Percentiles rank a stretch among this genome's conserved stretches.
These are phyloP conservation scores for Phyllosticta capitalensis DNA, from an alignment of 2,329 filamentous ascomycete genomes.

Conservation along the genomic window DNA sequence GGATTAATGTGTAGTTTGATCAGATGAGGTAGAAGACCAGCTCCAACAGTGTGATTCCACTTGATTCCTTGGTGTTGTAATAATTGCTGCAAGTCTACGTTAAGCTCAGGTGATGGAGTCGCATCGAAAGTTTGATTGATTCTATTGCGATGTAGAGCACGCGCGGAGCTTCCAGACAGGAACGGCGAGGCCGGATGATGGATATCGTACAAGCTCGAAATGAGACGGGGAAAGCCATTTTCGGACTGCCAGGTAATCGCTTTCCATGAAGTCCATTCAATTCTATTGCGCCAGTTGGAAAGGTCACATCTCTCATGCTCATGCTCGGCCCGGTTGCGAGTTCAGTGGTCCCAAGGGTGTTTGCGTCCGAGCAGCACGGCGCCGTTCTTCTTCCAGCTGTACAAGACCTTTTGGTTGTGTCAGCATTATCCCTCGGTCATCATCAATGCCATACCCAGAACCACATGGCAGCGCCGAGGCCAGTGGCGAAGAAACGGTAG, in stretches of 20 bases:
- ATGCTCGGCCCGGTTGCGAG: not conserved
- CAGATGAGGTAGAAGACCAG: too few species aligned
- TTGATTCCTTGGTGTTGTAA: not conserved
- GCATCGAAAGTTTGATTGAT: not conserved
- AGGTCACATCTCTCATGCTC: not conserved
- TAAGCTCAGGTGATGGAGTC: not conserved
- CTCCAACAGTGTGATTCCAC: not conserved
- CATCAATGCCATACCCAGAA: slow-evolving; percentile 69
- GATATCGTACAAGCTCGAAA: not conserved
- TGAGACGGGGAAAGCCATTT: not conserved
- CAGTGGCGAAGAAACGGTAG: slow-evolving; percentile 80
- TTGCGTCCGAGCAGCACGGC: slow-evolving; percentile 83
- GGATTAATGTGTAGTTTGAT: not conserved
- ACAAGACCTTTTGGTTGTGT: slow-evolving; percentile 61
- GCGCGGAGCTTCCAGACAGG: not conserved
- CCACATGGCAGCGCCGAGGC: slow-evolving; percentile 94
- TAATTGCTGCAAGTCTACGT: not conserved
- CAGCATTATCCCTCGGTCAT: not conserved
- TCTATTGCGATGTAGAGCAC: not conserved
- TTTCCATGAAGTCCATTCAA: not conserved
- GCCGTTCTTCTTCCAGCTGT: slow-evolving; percentile 94
- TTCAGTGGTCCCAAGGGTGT: slow-evolving; percentile 88
- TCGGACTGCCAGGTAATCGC: not conserved
- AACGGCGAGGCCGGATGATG: not conserved
- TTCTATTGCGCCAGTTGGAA: not conserved